Percentiles rank a stretch among this genome's conserved stretches.
phyloP scores from a whole-genome alignment of 2,329 filamentous ascomycete genomes.

The Fusarium sp. region DNA sequence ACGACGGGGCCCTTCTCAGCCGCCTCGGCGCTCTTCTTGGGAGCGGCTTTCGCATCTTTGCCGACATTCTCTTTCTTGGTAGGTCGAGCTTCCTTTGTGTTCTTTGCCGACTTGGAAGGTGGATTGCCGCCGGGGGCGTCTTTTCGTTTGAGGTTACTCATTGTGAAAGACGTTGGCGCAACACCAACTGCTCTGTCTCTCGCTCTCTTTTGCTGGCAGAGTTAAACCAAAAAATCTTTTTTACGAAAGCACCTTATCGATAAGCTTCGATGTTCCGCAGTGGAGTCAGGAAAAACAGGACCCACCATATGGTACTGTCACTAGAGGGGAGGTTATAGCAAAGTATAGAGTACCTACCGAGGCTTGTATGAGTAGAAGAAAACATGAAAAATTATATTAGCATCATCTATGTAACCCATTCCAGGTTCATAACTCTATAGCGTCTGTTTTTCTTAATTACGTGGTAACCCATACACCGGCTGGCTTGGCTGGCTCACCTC shows the following conservation, averaged over 20 bases:
- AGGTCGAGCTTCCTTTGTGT: constrained; percentile 62
- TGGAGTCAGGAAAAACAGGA: too few species aligned
- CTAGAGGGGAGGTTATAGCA: too few species aligned
- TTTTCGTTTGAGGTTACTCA: constrained; percentile 73
- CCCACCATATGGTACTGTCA: too few species aligned
- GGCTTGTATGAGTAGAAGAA: too few species aligned
- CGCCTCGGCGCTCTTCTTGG: constrained; percentile 52
- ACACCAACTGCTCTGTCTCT: constrained; percentile 47
- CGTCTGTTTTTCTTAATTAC: too few species aligned
- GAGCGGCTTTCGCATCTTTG: constrained; percentile 51
- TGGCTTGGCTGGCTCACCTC: too few species aligned
- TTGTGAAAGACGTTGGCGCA: constrained; percentile 55
- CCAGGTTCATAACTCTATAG: too few species aligned
- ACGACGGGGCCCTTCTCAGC: constrained; percentile 57
- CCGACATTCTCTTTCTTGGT: constrained; percentile 61
- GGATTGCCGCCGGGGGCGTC: constrained; percentile 68
- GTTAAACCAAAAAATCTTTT: constrained; percentile 24
- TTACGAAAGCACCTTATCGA: constrained; percentile 13
- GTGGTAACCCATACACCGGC: too few species aligned
- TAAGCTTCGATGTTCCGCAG: constrained; percentile 18
- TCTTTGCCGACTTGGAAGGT: constrained; percentile 65
- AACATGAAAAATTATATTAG: too few species aligned
- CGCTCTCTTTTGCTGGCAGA: constrained; percentile 27
- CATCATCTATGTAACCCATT: too few species aligned
- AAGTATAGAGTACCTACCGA: too few species aligned